Evolutionary conservation across 257 asterid species (phyloP).

Genomic region (Nemophila menziesii): DNA sequence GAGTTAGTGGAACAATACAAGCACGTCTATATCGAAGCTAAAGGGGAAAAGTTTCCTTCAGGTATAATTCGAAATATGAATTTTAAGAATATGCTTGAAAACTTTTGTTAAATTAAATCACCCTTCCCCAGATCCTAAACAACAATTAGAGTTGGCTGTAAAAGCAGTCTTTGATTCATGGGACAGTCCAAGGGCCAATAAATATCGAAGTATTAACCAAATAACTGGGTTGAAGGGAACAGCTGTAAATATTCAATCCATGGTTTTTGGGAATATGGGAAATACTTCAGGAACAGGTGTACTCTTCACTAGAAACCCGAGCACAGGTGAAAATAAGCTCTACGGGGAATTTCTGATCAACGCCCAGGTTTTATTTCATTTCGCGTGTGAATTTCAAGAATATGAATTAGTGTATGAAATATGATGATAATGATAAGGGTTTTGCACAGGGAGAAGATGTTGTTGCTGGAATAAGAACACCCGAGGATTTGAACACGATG

Average conservation of each 20-base stretch:
- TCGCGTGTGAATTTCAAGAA: neutral
- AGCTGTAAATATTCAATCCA: conserved; percentile 88
- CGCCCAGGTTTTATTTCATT: conserved; percentile 62
- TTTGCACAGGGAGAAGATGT: conserved; percentile 80
- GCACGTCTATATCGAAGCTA: conserved; percentile 58
- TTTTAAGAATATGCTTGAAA: neutral
- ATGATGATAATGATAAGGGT: conserved; percentile 8
- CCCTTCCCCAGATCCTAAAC: conserved; percentile 47
- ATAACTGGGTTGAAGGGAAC: conserved; percentile 89
- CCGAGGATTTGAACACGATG: conserved; percentile 78
- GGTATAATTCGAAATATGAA: too few relatives aligned
- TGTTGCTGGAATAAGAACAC: conserved; percentile 95
- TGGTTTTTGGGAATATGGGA: conserved; percentile 99
- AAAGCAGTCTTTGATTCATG: conserved; percentile 90
- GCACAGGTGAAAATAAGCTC: conserved; percentile 89
- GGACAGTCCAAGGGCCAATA: conserved; percentile 89
- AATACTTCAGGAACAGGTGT: conserved; percentile 95
- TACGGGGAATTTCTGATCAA: conserved; percentile 88
- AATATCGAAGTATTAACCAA: conserved; percentile 73
- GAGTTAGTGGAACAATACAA: conserved; percentile 82
- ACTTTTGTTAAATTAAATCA: neutral
- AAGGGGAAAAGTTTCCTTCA: conserved; percentile 77
- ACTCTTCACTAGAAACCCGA: conserved; percentile 86
- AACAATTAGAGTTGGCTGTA: conserved; percentile 76
- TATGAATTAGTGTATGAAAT: neutral